phyloP scores from a whole-genome alignment of 2,329 filamentous ascomycete species.

The Zymoseptoria tritici region DNA sequence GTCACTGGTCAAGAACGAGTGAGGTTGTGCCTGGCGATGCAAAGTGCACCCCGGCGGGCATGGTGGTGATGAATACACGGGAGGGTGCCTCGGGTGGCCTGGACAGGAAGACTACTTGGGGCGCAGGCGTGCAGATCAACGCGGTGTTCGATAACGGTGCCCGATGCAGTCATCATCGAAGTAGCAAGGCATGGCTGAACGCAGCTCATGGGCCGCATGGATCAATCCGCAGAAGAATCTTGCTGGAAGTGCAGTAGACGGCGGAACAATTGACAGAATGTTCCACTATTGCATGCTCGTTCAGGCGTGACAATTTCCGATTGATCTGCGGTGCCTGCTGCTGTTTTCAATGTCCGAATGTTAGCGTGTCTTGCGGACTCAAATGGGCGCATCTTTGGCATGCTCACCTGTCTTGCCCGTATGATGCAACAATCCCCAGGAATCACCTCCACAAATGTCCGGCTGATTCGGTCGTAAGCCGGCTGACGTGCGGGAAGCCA shows the following conservation, averaged over 20 bases:
- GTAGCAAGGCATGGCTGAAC: neutral
- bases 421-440: no score
- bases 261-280: neutral
- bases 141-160: neutral
- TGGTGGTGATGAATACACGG: neutral
- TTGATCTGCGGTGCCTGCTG: no score
- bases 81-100: neutral
- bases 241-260: neutral
- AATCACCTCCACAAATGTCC: no score
- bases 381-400: no score
- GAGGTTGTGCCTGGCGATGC: neutral
- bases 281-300: neutral
- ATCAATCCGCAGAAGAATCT: neutral
- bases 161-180: neutral
- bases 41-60: neutral
- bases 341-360: no score
- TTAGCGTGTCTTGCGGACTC: no score
- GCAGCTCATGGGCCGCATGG: neutral
- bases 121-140: neutral
- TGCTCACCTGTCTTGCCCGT: no score
- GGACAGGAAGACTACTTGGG: neutral
- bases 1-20: conserved; percentile 25
- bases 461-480: no score
- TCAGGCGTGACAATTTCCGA: no score
- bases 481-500: neutral